Base-by-base conservation (phyloP, 2,329 filamentous ascomycete species). In the Myrmaecium sp. region DNA sequence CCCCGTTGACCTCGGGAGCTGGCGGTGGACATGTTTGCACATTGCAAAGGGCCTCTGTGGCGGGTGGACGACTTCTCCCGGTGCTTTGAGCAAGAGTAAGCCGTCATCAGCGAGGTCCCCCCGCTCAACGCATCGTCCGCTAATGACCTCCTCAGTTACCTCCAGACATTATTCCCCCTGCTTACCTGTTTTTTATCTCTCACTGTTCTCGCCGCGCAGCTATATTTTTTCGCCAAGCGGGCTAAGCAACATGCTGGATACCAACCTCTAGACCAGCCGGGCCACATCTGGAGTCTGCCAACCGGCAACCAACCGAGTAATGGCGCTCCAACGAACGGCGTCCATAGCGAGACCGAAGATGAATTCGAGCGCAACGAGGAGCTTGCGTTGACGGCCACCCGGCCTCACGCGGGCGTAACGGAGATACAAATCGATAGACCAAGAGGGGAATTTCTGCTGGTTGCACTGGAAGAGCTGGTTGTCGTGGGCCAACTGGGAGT, bases 361-460 rank as follows among this genome's bases (percentile, higher is more conserved):
- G 72, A 75, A 27, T 64, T 55, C 27, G 57, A 74, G 29, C 64
- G 66, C 28, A 54, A 73, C 44, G 52, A 57, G 37, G 52, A 66
- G 32, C 47, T 69, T 27, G 62, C 68, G 30, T 52, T 76, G 23
- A 58, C 58, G 29, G 58, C 62, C 25, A 66, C 62, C n/a, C 51
- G 54, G 26, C 58, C 59, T 23, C 51, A 58, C 33, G 44, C 52
- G 8, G 61, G 62, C 8, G 51, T 64, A 26, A 66, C 84, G 25
- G 71, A 80, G 33, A n/a, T n/a, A n/a, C n/a, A n/a, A n/a, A 61
- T 84, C 31, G 74, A 89, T 51, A 74, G 66, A 23, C 89, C 89
- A 2, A 62, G 66, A 6, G 82, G 69, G 22, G 76, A 92, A 53
- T 55, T 74, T 21, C 52, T 74, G 6, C 62, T 82, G 8, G 66